These are phyloP conservation scores for Emmonsia crescens DNA, from an alignment of 2,329 filamentous ascomycete genomes.

Conservation along the genomic window DNA sequence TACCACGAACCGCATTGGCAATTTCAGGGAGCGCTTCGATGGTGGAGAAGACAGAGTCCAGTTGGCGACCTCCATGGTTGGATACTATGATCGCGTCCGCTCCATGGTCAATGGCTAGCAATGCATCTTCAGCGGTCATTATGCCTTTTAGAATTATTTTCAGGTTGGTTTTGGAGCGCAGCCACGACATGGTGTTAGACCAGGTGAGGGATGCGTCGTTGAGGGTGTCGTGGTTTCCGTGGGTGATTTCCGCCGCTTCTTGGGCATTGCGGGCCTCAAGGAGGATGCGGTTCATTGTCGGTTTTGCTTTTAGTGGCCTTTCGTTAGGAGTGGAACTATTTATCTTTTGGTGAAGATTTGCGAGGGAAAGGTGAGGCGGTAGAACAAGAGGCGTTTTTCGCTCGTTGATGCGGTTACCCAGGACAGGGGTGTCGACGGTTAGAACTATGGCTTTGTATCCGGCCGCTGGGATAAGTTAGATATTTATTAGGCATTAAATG, in stretches of 20 bases:
- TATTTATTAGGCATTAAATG: constrained; percentile 4
- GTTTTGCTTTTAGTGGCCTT: constrained; percentile 39
- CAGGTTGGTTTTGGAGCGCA: neutral
- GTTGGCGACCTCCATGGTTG: constrained; percentile 42
- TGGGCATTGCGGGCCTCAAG: constrained; percentile 45
- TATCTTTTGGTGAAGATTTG: constrained; percentile 43
- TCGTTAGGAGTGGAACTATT: constrained; percentile 50
- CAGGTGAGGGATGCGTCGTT: constrained; percentile 2
- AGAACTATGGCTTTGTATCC: constrained; percentile 58
- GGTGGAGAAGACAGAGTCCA: constrained; percentile 35
- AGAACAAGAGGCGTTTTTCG: neutral
- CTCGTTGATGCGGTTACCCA: constrained; percentile 47
- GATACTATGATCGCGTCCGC: constrained; percentile 30
- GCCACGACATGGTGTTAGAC: neutral
- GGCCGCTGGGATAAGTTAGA: constrained; percentile 42
- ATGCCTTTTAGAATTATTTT: constrained; percentile 49
- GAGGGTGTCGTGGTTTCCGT: constrained; percentile 50
- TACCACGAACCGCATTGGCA: constrained; percentile 31
- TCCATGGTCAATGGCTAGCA: constrained; percentile 32
- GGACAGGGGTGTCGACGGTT: constrained; percentile 58
- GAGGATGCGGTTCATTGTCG: constrained; percentile 37
- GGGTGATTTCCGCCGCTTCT: constrained; percentile 48
- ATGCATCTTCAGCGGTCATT: constrained; percentile 37
- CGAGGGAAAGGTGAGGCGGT: constrained; percentile 2
- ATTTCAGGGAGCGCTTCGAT: constrained; percentile 45